Evolutionary conservation across 257 asterid genomes (phyloP), one percentile per base, ranked within the genome.

Genomic region (Petunia secreta): DNA sequence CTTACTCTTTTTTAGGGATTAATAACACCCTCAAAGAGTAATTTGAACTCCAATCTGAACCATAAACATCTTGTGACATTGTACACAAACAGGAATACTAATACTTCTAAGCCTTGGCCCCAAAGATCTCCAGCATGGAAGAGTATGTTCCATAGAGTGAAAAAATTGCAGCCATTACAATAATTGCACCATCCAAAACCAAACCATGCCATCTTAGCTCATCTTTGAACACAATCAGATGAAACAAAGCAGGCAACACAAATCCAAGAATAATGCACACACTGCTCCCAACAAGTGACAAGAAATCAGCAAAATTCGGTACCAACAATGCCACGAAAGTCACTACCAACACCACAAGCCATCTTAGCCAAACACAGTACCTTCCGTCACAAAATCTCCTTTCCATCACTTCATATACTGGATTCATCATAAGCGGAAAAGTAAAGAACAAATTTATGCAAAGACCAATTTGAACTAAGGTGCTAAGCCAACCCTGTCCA

Each of bases 301-400:
- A 73, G 78, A 73, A 73, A 73, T 73, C 78, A 50, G 78, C 78
- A 50, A 73, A 73, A 73, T 73, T 73, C 11, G 78, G 78, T 5
- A 73, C 78, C 7, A 73, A 50, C 46, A 73, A 73, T 8, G 78
- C 78, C 62, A 73, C 78, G 13, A 73, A 36, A 37, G 63, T 73
- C 78, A 73, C 78, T 13, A 0, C 46, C 60, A 73, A 73, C 50
- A 73, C 78, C 46, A 50, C 39, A 50, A 73, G 50, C 78, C 78
- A 73, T 73, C 78, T 73, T 50, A 73, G 8, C 78, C 78, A 73
- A 73, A 73, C 36, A 50, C 78, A 73, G 5, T 73, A 73, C 62
- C 78, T 73, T 0, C 78, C 78, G 34, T 73, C 46, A 50, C 78
- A 73, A 36, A 73, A 50, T 38, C 78, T 73, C 62, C 78, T 73